Evolutionary conservation across 345 rosid species (phyloP), one percentile per base, ranked within the genome.

Genomic region (Streptanthus diversifolius): DNA sequence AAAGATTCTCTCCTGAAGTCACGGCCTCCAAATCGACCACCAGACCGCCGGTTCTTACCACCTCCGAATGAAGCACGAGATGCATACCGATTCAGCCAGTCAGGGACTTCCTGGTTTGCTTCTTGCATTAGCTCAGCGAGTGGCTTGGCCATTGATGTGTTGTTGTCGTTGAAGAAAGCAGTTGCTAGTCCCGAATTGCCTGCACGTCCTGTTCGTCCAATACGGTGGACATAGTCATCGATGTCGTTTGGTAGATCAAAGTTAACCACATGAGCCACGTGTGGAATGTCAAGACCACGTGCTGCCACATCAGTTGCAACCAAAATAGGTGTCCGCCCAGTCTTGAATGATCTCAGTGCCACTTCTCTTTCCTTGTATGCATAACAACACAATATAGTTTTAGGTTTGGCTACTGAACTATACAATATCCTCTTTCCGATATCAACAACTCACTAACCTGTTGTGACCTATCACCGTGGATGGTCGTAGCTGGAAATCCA

Each of bases 201-300:
- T 43, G 99, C 99, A 66, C 99, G 87, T 37, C 99, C 99, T 44
- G 97, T 95, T 12, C 99, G 75, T 79, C 99, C 99, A 27, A 95
- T 95, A 10, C 97, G 92, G 72, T 95, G 99, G 43, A 95, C 99
- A 58, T 95, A 95, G 80, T 95, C 99, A 71, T 95, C 99, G 8
- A 95, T 91, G 74, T 95, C 99, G 72, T 91, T 95, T 9, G 97
- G 99, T 40, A 95, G 91, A 82, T 95, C 99, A 73, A 95, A 93
- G 78, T 95, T 95, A 32, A 95, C 96, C 5, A 95, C 99, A 55
- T 95, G 99, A 47, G 99, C 82, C 59, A 95, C 99, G 29, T 88
- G 95, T 15, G 99, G 99, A 33, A 95, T 91, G 80, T 95, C 99
- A 61, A 95, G 99, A 35, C 99, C 99, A 36, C 82, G 79, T 36